These are phyloP conservation scores for Phycomyces blakesleeanus DNA, from an alignment of 192 early-diverging fungal species.

Conservation along the genomic window DNA sequence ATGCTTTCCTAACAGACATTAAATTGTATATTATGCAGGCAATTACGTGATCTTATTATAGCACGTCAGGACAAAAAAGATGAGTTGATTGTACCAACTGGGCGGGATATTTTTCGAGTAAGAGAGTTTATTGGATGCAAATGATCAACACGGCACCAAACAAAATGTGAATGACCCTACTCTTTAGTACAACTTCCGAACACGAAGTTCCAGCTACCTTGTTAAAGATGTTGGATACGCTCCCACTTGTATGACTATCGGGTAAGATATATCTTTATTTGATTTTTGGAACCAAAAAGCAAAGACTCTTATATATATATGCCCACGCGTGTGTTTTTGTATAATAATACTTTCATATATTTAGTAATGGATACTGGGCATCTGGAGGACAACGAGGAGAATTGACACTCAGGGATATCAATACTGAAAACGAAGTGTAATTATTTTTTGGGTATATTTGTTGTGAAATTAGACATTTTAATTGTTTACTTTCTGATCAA, in stretches of 20 bases:
- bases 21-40: slow-evolving; percentile 66
- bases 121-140: slow-evolving; percentile 1
- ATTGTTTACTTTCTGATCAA: neutral
- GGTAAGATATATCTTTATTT: neutral
- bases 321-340: no score
- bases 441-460: neutral
- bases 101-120: slow-evolving; percentile 55
- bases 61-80: slow-evolving; percentile 61
- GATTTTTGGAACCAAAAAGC: neutral
- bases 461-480: no score
- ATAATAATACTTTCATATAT: neutral
- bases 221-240: slow-evolving; percentile 74
- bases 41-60: slow-evolving; percentile 84
- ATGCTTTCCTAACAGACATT: no score
- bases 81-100: slow-evolving; percentile 79
- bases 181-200: slow-evolving; percentile 49
- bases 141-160: slow-evolving; percentile 31
- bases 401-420: slow-evolving; percentile 67
- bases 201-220: slow-evolving; percentile 47
- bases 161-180: neutral
- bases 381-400: slow-evolving; percentile 90
- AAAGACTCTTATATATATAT: no score
- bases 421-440: slow-evolving; percentile 53
- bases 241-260: slow-evolving; percentile 66
- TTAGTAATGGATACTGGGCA: slow-evolving; percentile 77